Percentiles rank a stretch among this genome's conserved stretches.
Evolutionary conservation across 2,329 filamentous ascomycete genomes (phyloP).

Genomic region (Zelopaecilomyces penicillatus): DNA sequence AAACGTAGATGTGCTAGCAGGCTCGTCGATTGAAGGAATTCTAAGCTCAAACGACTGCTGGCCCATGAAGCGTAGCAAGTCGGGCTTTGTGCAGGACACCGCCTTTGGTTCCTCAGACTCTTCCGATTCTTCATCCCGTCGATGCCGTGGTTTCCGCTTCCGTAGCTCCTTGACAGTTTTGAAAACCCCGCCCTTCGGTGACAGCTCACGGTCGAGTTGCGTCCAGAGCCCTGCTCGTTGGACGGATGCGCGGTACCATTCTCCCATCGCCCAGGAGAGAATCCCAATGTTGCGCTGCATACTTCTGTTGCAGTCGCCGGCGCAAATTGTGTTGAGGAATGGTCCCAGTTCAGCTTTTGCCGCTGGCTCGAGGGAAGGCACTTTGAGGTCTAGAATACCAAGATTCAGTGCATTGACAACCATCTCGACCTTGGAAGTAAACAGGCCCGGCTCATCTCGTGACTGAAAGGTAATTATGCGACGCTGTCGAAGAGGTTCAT

Average conservation of each 20-base stretch:
- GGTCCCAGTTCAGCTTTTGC: slow-evolving; percentile 50
- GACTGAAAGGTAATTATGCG: slow-evolving; percentile 47
- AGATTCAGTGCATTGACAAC: slow-evolving; percentile 46
- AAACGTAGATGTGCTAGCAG: slow-evolving; percentile 26
- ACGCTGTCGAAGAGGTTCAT: slow-evolving; percentile 37
- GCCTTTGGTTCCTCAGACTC: slow-evolving; percentile 8
- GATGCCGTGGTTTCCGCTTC: slow-evolving; percentile 15
- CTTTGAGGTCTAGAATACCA: slow-evolving; percentile 41
- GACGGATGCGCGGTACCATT: slow-evolving; percentile 56
- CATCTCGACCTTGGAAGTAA: slow-evolving; percentile 50
- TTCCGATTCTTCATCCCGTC: slow-evolving; percentile 15
- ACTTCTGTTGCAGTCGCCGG: slow-evolving; percentile 31
- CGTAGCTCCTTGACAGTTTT: slow-evolving; percentile 17
- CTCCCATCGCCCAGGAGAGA: slow-evolving; percentile 58
- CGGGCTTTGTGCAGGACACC: slow-evolving; percentile 19
- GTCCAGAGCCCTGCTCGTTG: slow-evolving; percentile 57
- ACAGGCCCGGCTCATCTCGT: slow-evolving; percentile 39
- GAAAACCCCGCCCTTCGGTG: slow-evolving; percentile 20
- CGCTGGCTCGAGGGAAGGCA: slow-evolving; percentile 48
- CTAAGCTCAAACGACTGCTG: slow-evolving; percentile 40
- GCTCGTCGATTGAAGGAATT: slow-evolving; percentile 23
- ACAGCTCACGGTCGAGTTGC: slow-evolving; percentile 40
- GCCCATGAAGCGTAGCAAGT: slow-evolving; percentile 47
- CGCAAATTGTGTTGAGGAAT: slow-evolving; percentile 39
- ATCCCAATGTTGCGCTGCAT: slow-evolving; percentile 50